A percentile compares a stretch with the other conserved stretches of the same genome.
Conservation (phyloP, 371 early-diverging fungal species). For the Blakeslea trispora region DNA sequence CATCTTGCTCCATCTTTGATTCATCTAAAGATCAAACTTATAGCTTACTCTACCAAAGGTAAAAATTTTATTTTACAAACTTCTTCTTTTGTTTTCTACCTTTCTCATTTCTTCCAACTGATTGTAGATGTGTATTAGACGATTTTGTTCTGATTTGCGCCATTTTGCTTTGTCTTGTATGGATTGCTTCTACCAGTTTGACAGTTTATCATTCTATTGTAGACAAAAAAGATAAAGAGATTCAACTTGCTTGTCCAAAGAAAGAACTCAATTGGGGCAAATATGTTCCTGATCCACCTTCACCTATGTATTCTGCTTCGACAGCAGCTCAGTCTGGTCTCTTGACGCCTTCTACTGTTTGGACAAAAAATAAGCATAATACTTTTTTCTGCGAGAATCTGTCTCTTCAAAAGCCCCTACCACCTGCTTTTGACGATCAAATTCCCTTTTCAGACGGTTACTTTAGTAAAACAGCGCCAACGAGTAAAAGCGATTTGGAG, state of each 20-base stretch:
- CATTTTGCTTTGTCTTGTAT: conserved; percentile 13
- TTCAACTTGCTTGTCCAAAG: neutral
- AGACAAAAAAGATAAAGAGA: conserved; percentile 3
- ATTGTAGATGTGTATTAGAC: conserved; percentile 21
- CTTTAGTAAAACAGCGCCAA: neutral
- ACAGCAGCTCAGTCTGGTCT: conserved; percentile 8
- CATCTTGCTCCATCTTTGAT: conserved; percentile 30
- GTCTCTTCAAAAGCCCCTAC: neutral
- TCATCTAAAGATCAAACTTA: conserved; percentile 27
- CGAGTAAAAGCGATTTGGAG: too few relatives aligned
- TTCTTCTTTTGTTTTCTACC: neutral
- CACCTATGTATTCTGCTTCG: conserved; percentile 12
- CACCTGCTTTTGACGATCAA: neutral
- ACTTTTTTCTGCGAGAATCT: neutral
- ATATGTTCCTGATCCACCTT: conserved; percentile 23
- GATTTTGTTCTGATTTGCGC: conserved; percentile 16
- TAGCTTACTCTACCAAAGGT: conserved; percentile 42
- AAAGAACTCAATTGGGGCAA: conserved; percentile 21
- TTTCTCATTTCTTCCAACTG: neutral
- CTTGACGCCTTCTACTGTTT: conserved; percentile 8
- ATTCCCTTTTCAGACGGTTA: neutral
- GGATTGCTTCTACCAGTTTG: conserved; percentile 7
- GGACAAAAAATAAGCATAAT: conserved; percentile 8
- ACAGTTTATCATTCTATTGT: neutral
- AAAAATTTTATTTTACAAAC: neutral